Percentiles rank a stretch among this genome's conserved stretches.
These are phyloP conservation scores for Amphirosellinia nigrospora DNA, from an alignment of 495 filamentous ascomycete genomes.

Conservation along the genomic window DNA sequence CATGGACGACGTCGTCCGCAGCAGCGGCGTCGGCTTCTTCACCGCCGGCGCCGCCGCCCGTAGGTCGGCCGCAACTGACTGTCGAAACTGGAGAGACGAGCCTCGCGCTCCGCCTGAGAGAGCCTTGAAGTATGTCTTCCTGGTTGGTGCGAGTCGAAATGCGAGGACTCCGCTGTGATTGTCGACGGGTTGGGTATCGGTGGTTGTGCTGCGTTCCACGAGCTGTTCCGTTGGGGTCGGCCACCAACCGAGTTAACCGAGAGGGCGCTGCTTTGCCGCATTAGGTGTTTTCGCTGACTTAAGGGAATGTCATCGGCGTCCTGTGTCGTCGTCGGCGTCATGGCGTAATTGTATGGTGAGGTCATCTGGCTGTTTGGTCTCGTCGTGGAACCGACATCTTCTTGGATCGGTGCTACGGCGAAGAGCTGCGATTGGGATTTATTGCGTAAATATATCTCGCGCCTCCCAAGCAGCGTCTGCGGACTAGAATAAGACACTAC, in stretches of 20 bases:
- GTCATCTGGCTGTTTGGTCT: slow-evolving; percentile 43
- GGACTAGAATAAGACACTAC: slow-evolving; percentile 47
- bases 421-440: slow-evolving; percentile 48
- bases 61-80: slow-evolving; percentile 70
- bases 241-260: slow-evolving; percentile 26
- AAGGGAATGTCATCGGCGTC: slow-evolving; percentile 75
- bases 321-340: slow-evolving; percentile 24
- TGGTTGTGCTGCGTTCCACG: slow-evolving; percentile 30
- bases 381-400: slow-evolving; percentile 28
- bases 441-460: slow-evolving; percentile 64
- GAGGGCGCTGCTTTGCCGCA: slow-evolving; percentile 52
- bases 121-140: slow-evolving; percentile 48
- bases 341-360: slow-evolving; percentile 41
- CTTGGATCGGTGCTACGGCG: slow-evolving; percentile 30
- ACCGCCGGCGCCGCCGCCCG: slow-evolving; percentile 49
- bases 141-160: slow-evolving; percentile 66
- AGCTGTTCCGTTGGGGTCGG: slow-evolving; percentile 18
- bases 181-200: slow-evolving; percentile 26
- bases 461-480: slow-evolving; percentile 66
- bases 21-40: slow-evolving; percentile 43
- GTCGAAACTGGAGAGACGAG: slow-evolving; percentile 76
- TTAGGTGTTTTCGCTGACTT: slow-evolving; percentile 65
- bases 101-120: slow-evolving; percentile 57
- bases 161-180: slow-evolving; percentile 35
- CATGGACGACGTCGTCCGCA: slow-evolving; percentile 40